A percentile compares a stretch with the other conserved stretches of the same genome.
Conservation (phyloP, 306 rosid genomes). For the Herpetospermum pedunculosum region DNA sequence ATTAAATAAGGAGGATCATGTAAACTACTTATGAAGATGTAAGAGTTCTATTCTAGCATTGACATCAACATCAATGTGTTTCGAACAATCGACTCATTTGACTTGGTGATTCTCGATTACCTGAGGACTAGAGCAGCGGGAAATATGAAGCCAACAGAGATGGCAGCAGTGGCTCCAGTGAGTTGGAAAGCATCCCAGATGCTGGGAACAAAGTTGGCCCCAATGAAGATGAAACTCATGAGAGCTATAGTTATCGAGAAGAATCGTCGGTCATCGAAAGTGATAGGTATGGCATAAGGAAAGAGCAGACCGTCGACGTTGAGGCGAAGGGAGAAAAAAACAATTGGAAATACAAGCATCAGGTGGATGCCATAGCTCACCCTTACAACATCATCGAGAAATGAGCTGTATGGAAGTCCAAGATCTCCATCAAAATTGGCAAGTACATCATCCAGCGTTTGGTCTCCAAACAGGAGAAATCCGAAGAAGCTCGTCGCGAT, state of each 20-base stretch:
- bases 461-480: conserved; percentile 56
- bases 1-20: neutral
- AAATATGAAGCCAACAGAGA: conserved; percentile 48
- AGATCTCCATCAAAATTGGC: conserved; percentile 73
- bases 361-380: conserved; percentile 70
- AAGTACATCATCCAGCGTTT: conserved; percentile 53
- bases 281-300: conserved; percentile 47
- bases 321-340: conserved; percentile 65
- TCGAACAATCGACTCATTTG: neutral
- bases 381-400: conserved; percentile 56
- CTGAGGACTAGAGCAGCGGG: conserved; percentile 54
- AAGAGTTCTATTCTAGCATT: neutral
- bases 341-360: conserved; percentile 68
- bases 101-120: conserved; percentile 13
- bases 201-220: conserved; percentile 61
- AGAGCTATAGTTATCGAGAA: conserved; percentile 36
- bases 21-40: neutral
- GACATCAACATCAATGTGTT: neutral
- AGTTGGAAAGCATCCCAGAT: conserved; percentile 83
- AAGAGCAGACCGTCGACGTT: conserved; percentile 57
- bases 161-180: conserved; percentile 67
- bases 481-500: conserved; percentile 51
- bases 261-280: conserved; percentile 43
- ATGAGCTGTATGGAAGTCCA: conserved; percentile 45
- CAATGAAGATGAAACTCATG: conserved; percentile 44